phyloP scores from a whole-genome alignment of 208 protist species.

The Crithidia fasciculata region DNA sequence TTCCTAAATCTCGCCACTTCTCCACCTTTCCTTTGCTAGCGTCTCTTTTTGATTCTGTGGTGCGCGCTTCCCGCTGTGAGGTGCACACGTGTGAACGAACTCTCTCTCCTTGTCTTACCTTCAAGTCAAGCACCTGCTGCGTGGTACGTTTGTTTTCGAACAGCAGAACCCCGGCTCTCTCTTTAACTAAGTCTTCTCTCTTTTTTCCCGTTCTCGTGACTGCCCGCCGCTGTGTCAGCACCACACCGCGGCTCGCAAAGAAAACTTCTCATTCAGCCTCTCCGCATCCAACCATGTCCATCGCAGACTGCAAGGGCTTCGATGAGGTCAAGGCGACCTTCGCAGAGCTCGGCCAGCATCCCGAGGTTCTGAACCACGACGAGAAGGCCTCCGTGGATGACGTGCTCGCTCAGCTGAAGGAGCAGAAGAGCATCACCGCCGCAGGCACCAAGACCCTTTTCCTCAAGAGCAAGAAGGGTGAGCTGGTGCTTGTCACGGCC shows the following conservation, averaged over 20 bases:
- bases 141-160: neutral
- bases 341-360: constrained; percentile 40
- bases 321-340: constrained; percentile 62
- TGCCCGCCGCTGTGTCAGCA: constrained; percentile 4
- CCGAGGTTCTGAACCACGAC: constrained; percentile 70
- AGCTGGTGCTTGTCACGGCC: constrained; percentile 81
- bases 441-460: constrained; percentile 89
- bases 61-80: neutral
- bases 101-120: neutral
- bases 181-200: constrained; percentile 1
- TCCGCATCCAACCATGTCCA: constrained; percentile 40
- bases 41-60: neutral
- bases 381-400: constrained; percentile 80
- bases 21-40: constrained; percentile 3
- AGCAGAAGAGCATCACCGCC: constrained; percentile 3
- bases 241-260: neutral
- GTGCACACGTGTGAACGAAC: neutral
- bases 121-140: neutral
- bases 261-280: neutral
- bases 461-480: constrained; percentile 91
- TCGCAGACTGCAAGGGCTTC: constrained; percentile 64
- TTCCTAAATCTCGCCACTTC: neutral
- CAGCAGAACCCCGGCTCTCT: neutral
- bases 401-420: constrained; percentile 21
- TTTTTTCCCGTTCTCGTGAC: neutral